phyloP scores from a whole-genome alignment of 345 rosid species.

The Hibiscus tridactylites region DNA sequence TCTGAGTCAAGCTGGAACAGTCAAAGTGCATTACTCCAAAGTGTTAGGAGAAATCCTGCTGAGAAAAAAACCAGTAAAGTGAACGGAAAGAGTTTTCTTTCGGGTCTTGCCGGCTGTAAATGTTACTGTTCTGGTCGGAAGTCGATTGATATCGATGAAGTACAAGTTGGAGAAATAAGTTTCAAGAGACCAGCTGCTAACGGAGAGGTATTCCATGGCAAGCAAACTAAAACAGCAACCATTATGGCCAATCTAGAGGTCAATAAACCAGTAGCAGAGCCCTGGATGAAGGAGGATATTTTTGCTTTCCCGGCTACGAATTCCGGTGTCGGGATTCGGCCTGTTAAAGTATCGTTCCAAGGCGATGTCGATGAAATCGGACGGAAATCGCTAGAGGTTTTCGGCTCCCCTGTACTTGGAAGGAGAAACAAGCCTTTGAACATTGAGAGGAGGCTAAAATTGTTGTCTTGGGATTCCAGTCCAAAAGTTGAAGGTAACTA shows the following conservation, averaged over 20 bases:
- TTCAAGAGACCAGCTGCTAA: conserved; percentile 22
- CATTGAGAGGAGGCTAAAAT: conserved; percentile 38
- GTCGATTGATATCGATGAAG: conserved; percentile 36
- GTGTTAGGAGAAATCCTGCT: too few relatives aligned
- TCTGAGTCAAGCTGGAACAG: conserved; percentile 64
- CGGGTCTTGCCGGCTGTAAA: conserved; percentile 43
- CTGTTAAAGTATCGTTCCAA: conserved; percentile 11
- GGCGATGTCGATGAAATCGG: conserved; percentile 16
- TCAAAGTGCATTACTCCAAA: conserved; percentile 37
- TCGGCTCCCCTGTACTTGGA: conserved; percentile 42
- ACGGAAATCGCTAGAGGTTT: conserved; percentile 54
- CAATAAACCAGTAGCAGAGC: conserved; percentile 4
- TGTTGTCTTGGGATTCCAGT: conserved; percentile 36
- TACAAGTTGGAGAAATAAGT: conserved; percentile 27
- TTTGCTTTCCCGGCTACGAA: conserved; percentile 27
- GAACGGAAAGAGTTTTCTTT: conserved; percentile 39
- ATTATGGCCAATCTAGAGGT: conserved; percentile 14
- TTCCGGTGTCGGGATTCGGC: conserved; percentile 10
- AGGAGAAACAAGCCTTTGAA: conserved; percentile 25
- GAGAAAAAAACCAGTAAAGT: conserved; percentile 20
- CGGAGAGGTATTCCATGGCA: conserved; percentile 16
- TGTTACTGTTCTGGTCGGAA: conserved; percentile 48
- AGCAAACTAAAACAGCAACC: not conserved
- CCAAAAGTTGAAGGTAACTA: conserved; percentile 25
- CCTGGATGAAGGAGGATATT: conserved; percentile 14